phyloP scores from a whole-genome alignment of 169 alveolate genomes.

The Eimeria necatrix region DNA sequence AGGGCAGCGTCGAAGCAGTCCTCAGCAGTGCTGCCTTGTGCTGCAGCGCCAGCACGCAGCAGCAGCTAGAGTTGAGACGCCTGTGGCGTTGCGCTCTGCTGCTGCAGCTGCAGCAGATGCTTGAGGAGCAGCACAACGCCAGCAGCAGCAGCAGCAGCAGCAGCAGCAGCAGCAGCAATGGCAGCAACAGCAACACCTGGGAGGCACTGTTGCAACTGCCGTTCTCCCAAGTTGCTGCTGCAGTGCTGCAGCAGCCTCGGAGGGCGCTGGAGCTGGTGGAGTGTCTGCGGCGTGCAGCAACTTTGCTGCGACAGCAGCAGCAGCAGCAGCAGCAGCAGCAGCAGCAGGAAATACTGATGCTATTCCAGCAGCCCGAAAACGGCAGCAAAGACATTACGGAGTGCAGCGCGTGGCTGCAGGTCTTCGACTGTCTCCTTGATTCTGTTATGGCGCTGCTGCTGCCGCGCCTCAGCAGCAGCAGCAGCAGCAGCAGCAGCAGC shows the following conservation, averaged over 20 bases:
- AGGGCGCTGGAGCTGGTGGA: constrained; percentile 1
- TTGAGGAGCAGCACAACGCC: not conserved
- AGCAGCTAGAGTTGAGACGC: constrained; percentile 32
- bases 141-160: constrained; percentile 47
- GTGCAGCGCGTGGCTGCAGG: constrained; percentile 43
- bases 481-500: not conserved
- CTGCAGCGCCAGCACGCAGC: constrained; percentile 59
- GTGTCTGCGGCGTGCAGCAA: constrained; percentile 19
- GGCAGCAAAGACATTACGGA: not conserved
- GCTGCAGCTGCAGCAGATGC: constrained; percentile 42
- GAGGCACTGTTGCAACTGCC: constrained; percentile 38
- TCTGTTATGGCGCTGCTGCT: constrained; percentile 42
- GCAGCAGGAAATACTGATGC: constrained; percentile 9
- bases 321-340: not conserved
- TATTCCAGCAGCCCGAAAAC: not conserved
- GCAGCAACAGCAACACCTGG: constrained; percentile 58
- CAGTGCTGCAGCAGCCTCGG: constrained; percentile 37
- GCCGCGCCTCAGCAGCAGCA: constrained; percentile 34
- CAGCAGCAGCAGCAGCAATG: not conserved
- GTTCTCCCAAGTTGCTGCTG: constrained; percentile 24
- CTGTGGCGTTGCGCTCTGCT: constrained; percentile 71
- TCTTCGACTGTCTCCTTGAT: constrained; percentile 37
- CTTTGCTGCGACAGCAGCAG: not conserved
- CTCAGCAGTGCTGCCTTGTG: constrained; percentile 7
- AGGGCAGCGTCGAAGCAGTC: not conserved